Evolutionary conservation across 495 filamentous ascomycete species (phyloP).

Genomic region (Xylaria telfairii): DNA sequence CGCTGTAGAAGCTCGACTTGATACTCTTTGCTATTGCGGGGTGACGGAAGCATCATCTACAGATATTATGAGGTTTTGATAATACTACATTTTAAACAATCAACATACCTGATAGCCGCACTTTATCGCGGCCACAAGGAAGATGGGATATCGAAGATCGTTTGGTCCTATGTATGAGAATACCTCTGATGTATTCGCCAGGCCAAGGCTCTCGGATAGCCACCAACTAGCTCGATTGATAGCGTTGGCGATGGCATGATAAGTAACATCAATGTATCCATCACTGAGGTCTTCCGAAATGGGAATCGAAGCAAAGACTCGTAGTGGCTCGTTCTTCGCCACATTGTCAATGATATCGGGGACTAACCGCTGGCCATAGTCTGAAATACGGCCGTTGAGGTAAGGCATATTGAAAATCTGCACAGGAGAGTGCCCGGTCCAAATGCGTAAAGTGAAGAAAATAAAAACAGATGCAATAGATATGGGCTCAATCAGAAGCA

Average conservation of each 20-base stretch:
- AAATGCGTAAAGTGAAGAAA: background rate
- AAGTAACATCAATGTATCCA: background rate
- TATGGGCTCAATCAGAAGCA: background rate
- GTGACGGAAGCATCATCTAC: background rate
- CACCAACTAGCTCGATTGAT: conserved; percentile 8
- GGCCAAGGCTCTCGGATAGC: conserved; percentile 1
- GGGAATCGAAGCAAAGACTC: conserved; percentile 47
- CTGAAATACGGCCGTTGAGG: background rate
- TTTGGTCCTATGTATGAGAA: conserved; percentile 51
- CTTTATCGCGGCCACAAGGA: conserved; percentile 48
- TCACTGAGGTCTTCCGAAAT: background rate
- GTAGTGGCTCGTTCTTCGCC: conserved; percentile 44
- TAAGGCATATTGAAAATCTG: background rate
- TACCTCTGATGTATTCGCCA: conserved; percentile 1
- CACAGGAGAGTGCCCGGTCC: background rate
- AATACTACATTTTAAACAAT: background rate
- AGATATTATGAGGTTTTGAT: background rate
- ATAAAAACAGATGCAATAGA: background rate
- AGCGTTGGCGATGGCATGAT: background rate
- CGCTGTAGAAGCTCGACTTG: background rate
- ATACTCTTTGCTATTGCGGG: background rate
- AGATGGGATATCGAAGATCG: conserved; percentile 51
- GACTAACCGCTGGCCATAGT: conserved; percentile 40
- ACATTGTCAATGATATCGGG: conserved; percentile 55
- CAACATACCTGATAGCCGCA: conserved; percentile 41